Base-by-base conservation (phyloP, 345 rosid species). In the Pelargonium nanum region DNA sequence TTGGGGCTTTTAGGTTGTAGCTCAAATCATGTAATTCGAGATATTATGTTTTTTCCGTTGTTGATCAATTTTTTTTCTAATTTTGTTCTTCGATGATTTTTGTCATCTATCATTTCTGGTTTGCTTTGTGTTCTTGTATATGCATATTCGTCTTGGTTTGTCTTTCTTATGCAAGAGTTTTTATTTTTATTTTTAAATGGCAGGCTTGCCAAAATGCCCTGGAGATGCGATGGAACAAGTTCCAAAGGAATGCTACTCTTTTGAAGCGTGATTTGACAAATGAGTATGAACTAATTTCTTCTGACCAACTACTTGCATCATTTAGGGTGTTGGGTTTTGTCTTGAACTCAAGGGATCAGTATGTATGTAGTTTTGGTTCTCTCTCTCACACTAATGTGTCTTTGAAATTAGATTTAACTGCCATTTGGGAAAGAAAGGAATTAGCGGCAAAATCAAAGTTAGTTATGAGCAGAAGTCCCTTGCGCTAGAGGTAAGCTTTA, bases 391-490 rank as follows among this genome's bases (percentile, higher is more conserved):
- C 58, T 65, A 60, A 50, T 63, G 50, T 58, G 58, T 70, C 59
- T 62, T 60, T 56, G 57, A 69, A 40, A 59, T 28, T 70, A 92
- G 99, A 57, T 92, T 92, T 62, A 89, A 89, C 73, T 63, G 75
- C 66, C 91, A 89, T 72, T 70, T 92, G 73, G 83, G 95, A 68
- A 87, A 72, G 81, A 92, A 92, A 80, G 97, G 97, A 54, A 78
- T 89, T 28, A 87, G 97, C 8, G 99, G 99, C 65, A 78, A 72
- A 24, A 81, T 85, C 75, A 77, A 81, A 65, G 80, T 92, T 71
- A 76, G 70, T 74, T 89, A 87, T 22, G 85, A 89, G 58, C 72
- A 82, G 30, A 82, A 84, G 80, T 84, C 88, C n/a, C 85, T 92
- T 61, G 70, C 75, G 34, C 75, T 92, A 28, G 97, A 87, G 94